Conservation (phyloP, 768 basidiomycete species). For the Udeniomyces megalosporus region DNA sequence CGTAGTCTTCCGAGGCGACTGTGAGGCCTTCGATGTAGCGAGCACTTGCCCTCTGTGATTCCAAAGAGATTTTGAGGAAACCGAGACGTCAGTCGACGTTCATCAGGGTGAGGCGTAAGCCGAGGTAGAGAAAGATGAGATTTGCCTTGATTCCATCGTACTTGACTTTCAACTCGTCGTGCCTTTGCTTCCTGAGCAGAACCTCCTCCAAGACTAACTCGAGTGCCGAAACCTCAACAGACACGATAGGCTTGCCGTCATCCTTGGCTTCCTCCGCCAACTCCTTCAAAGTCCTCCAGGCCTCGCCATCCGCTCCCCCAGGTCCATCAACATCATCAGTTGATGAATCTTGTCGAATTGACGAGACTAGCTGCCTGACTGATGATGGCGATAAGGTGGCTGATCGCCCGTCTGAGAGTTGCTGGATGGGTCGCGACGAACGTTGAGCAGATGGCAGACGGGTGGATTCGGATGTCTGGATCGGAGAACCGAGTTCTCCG, state of each 20-base stretch:
- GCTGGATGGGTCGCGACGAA: too few species aligned
- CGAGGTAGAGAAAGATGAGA: neutral
- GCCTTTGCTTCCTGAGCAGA: constrained; percentile 47
- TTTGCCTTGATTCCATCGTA: constrained; percentile 63
- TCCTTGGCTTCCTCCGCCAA: constrained; percentile 1
- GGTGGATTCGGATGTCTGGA: too few species aligned
- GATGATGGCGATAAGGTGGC: too few species aligned
- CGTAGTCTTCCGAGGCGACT: constrained; percentile 87
- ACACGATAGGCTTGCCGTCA: constrained; percentile 29
- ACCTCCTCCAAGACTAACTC: constrained; percentile 52
- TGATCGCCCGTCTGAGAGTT: too few species aligned
- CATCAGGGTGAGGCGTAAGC: neutral
- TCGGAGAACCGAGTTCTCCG: too few species aligned
- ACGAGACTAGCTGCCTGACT: too few species aligned
- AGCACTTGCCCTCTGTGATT: constrained; percentile 61
- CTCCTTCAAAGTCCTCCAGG: constrained; percentile 28
- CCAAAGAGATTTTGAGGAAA: neutral
- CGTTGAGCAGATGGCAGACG: too few species aligned
- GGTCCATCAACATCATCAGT: neutral
- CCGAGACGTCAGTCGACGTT: neutral
- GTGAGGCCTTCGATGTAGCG: constrained; percentile 82
- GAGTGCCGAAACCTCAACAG: constrained; percentile 56
- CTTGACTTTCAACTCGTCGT: constrained; percentile 49
- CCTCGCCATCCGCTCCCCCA: constrained; percentile 45
- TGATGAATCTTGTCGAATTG: neutral